Evolutionary conservation across 192 early-diverging fungal species (phyloP).

Genomic region (Coemansia sp.): DNA sequence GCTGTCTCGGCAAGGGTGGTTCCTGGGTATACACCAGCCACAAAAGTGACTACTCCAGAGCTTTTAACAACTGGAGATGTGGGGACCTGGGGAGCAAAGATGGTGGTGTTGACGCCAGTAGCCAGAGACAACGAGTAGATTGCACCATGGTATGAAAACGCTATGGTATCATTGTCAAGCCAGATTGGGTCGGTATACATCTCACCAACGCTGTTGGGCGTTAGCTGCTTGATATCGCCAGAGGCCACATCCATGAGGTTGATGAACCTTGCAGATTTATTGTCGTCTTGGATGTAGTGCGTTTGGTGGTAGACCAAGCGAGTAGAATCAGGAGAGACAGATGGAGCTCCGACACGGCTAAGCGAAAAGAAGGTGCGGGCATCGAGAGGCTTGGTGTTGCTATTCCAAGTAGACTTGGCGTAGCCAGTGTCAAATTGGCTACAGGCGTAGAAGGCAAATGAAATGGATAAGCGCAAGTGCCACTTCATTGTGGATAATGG

Average conservation of each 20-base stretch:
- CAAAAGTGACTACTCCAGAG: conserved; percentile 24
- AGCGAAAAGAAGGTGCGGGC: conserved; percentile 26
- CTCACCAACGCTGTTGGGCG: conserved; percentile 7
- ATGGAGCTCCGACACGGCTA: conserved; percentile 6
- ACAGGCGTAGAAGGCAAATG: no score
- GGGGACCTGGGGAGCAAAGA: conserved; percentile 5
- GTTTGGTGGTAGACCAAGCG: conserved; percentile 14
- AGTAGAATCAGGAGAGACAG: conserved; percentile 29
- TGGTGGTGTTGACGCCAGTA: conserved; percentile 2
- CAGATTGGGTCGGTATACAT: conserved; percentile 21
- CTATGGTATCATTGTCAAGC: conserved; percentile 22
- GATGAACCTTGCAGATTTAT: conserved; percentile 14
- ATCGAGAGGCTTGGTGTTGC: conserved; percentile 26
- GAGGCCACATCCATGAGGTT: conserved; percentile 16
- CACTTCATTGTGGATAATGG: no score
- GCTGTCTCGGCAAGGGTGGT: conserved; percentile 49
- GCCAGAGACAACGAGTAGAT: conserved; percentile 6
- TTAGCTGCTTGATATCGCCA: conserved; percentile 4
- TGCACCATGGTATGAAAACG: conserved; percentile 20
- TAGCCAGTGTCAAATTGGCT: no score
- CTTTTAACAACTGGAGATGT: conserved; percentile 2
- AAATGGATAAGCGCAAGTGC: no score
- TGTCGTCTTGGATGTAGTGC: conserved; percentile 25
- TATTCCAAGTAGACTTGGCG: neutral
- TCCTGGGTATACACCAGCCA: conserved; percentile 50